Base-by-base conservation (phyloP, 495 filamentous ascomycete genomes). In the Hypoxylon fragiforme region DNA sequence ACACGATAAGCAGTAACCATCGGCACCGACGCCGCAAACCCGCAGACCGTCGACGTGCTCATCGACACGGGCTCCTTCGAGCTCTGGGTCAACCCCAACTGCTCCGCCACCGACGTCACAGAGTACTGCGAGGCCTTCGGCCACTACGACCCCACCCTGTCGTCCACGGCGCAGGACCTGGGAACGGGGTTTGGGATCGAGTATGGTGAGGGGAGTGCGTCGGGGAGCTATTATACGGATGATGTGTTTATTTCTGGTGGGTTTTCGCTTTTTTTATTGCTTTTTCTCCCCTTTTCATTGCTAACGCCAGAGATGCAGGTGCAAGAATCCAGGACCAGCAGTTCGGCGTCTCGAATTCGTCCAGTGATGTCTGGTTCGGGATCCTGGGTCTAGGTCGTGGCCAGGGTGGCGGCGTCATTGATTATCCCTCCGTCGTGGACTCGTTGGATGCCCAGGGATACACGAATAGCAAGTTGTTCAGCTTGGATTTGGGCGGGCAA, bases 321-420 rank as follows among this genome's bases (percentile, higher is more conserved):
- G 66, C 64, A 0, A 68, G 47, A 8, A 57, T 79, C 41, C 48
- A 54, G 28, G 21, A 58, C 15, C 70, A 77, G 44, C 64, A 73
- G 46, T 72, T 79, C 36, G 76, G 76, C 38, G 58, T 77, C 26
- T 68, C 63, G n/a, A 52, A 60, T 26, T 53, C 65, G 3, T 72
- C 70, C 3, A 49, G 65, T 36, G 54, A 66, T 19, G 73, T 77
- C 44, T 65, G 67, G 71, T 80, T 85, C 62, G 89, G 89, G 39
- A 87, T 95, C 28, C 66, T 95, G 24, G 90, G 90, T 15, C 81
- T 95, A 34, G 87, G 85, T n/a, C 77, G 77, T 48, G 67, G 77
- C 12, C 68, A 74, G 22, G 58, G 45, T 0, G 71, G 72, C 20
- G 73, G 73, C 20, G 62, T 73, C 26, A 51, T 67, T 24, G 37